These are phyloP conservation scores for Boletus bicolor DNA, from an alignment of 768 basidiomycete genomes.

Conservation along the genomic window DNA sequence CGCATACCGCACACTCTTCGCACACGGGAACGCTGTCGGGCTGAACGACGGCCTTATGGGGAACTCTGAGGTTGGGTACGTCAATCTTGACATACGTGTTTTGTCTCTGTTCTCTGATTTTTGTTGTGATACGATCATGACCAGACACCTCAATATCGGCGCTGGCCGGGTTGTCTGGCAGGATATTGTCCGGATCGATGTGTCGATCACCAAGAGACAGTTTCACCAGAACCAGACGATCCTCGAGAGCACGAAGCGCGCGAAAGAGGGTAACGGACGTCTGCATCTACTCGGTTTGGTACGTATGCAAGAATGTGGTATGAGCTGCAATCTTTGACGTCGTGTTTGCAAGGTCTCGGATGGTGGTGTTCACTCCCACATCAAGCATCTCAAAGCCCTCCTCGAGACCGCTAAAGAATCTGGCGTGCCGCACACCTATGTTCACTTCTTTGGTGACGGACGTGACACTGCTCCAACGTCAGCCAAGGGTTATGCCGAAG, in stretches of 20 bases:
- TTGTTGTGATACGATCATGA: background rate
- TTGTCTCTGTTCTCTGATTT: slow-evolving; percentile 1
- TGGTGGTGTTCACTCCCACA: slow-evolving; percentile 97
- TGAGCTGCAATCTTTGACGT: slow-evolving; percentile 1
- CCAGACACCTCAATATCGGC: slow-evolving; percentile 92
- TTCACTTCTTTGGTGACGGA: slow-evolving; percentile 95
- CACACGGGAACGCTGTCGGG: slow-evolving; percentile 91
- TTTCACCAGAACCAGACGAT: slow-evolving; percentile 80
- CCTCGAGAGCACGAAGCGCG: slow-evolving; percentile 67
- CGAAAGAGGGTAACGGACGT: slow-evolving; percentile 79
- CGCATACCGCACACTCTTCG: slow-evolving; percentile 66
- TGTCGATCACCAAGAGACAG: slow-evolving; percentile 81
- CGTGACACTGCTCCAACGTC: slow-evolving; percentile 91
- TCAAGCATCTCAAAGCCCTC: slow-evolving; percentile 83
- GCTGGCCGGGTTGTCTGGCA: slow-evolving; percentile 97
- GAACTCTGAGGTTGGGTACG: slow-evolving; percentile 95
- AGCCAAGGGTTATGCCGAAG: slow-evolving; percentile 69
- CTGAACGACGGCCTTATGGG: slow-evolving; percentile 95
- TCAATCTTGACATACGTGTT: slow-evolving; percentile 1
- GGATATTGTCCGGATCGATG: slow-evolving; percentile 94
- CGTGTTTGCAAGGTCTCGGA: slow-evolving; percentile 69
- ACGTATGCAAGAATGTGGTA: slow-evolving; percentile 20
- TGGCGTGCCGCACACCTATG: slow-evolving; percentile 79
- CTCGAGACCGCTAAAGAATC: slow-evolving; percentile 87
- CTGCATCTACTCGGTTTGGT: slow-evolving; percentile 89